Base-by-base conservation (phyloP, 805 yeast species). In the Ogataea thermomethanolica region DNA sequence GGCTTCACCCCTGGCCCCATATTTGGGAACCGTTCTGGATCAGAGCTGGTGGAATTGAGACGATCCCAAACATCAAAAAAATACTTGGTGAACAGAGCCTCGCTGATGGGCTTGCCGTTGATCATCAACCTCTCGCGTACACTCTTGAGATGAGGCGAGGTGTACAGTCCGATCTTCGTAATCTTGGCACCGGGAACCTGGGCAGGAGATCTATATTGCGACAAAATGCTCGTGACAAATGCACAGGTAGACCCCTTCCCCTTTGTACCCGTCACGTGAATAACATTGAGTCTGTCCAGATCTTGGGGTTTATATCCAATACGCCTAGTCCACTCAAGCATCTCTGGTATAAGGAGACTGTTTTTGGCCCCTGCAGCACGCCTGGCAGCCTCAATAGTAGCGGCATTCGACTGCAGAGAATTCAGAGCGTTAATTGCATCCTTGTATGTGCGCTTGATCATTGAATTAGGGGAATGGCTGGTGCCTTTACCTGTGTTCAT, bases 191-290 rank as follows among this genome's bases (percentile, higher is more conserved):
- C 24, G 26, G 47, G 20, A 27, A 22, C 25, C 37, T 39, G 31
- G 28, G 48, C 33, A 7, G 43, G 33, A 20, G 36, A 25, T 13
- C 63, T 66, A 54, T 87, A 87, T 56, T 87, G 87, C 7, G 64
- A 56, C 45, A 95, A 62, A 28, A 95, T 87, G 2, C 93, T 79
- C 54, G 86, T 85, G 2, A 89, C 78, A 58, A 93, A 93, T 0
- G 99, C 96, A 63, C 97, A 91, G 0, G 98, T 91, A 0, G 97
- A 89, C 1, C 99, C 99, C 65, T 93, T 93, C 10, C 99, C 99
- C 61, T 93, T 93, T 1, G 99, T 93, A 14, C 99, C 99, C 0
- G 99, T 90, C 26, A 95, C 83, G 57, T 93, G 99, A 29, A 93
- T 74, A 2, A 89, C 73, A 52, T 90, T 90, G 52, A 93, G 61